These are phyloP conservation scores for Boletus insuetus DNA, from an alignment of 768 basidiomycete genomes.

Conservation along the genomic window DNA sequence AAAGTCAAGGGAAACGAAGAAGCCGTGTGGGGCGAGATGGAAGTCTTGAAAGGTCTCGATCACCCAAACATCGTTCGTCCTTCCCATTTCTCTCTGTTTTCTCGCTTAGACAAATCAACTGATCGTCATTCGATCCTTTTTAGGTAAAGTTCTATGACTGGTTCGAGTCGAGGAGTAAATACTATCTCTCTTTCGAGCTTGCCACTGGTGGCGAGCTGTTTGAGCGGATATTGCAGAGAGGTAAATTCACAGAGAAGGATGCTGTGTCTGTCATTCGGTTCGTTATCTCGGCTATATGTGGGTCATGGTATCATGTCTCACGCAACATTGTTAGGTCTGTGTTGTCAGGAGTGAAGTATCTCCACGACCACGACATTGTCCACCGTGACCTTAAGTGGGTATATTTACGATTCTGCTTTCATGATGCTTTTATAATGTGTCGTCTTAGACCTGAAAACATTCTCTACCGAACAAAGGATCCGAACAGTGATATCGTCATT, in stretches of 20 bases:
- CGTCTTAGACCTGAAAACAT: conserved; percentile 86
- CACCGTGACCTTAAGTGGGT: conserved; percentile 90
- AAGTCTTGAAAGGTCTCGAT: conserved; percentile 83
- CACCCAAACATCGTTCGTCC: conserved; percentile 84
- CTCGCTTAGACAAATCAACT: not conserved
- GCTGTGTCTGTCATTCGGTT: conserved; percentile 76
- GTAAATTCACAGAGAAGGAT: conserved; percentile 93
- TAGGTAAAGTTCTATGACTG: conserved; percentile 96
- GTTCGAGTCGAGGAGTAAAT: conserved; percentile 93
- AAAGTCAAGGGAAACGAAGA: conserved; percentile 90
- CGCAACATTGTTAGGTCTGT: conserved; percentile 53
- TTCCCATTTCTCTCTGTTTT: not conserved
- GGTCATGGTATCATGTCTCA: not conserved
- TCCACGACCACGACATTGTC: conserved; percentile 91
- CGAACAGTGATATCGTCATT: conserved; percentile 86
- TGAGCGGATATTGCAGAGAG: conserved; percentile 76
- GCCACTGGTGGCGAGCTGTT: conserved; percentile 95
- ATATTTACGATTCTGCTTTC: conserved; percentile 12
- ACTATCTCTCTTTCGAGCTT: conserved; percentile 94
- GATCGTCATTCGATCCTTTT: not conserved
- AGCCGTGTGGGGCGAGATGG: conserved; percentile 91
- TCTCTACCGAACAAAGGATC: conserved; percentile 76
- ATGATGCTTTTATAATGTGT: not conserved
- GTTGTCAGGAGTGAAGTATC: conserved; percentile 81
- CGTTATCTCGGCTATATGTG: conserved; percentile 23